Evolutionary conservation across 164 flowering plant genomes (phyloP), one percentile per base, ranked within the genome.

Genomic region (Aristolochia fimbriata): DNA sequence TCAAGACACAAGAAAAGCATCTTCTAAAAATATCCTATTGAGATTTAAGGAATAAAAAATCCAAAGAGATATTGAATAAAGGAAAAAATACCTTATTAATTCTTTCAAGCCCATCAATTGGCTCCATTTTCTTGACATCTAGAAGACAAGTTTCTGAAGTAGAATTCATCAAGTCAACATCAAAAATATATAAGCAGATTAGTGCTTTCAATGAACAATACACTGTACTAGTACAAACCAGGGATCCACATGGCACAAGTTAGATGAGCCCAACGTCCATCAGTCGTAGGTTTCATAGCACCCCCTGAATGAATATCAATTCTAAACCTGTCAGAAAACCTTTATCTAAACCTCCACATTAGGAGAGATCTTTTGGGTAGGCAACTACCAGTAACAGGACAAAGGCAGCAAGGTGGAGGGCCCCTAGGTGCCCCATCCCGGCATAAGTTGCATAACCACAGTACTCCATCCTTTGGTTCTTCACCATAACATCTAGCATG

Each of bases 201-300:
- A 15, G 59, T 21, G 56, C 51, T 33, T 37, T 23, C 31, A 2
- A 30, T 23, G 15, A 43, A 41, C 21, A 2, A n/a, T 30, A 58
- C 13, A 47, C 10, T 14, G 33, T 10, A 25, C 3, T 22, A 27
- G 22, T 15, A 47, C 27, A 12, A 60, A 93, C 99, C 99, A 72
- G 99, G 99, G 68, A 93, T 84, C 99, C 99, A 93, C 65, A 90
- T 93, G 24, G 99, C 99, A 86, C 99, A 93, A 61, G 99, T 88
- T 61, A 93, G 80, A 82, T 93, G 99, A 74, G 97, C 97, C 99
- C 99, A 93, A 51, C 91, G 91, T 33, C 96, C 96, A 81, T 93
- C 96, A 60, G 93, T 81, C 48, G 99, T 93, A 56, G 87, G 89
- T 74, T 93, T 93, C 99, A 93, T 91, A 21, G 99, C 97, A 63